A percentile compares a stretch with the other conserved stretches of the same genome.
These are phyloP conservation scores for Leptographium wingfieldii DNA, from an alignment of 2,329 filamentous ascomycete species.

Conservation along the genomic window DNA sequence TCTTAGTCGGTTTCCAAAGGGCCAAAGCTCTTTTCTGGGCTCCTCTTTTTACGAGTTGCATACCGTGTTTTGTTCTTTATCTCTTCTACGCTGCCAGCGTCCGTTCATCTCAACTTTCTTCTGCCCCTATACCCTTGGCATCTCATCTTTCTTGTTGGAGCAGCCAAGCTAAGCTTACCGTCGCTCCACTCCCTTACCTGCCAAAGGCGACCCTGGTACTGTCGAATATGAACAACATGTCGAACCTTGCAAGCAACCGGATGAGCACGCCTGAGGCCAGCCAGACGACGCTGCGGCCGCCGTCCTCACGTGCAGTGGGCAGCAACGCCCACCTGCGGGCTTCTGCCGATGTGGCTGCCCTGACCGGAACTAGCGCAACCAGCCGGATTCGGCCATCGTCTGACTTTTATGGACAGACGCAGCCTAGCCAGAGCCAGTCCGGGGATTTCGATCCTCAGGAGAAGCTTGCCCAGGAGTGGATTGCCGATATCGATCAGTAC, in stretches of 20 bases:
- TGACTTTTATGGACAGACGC: constrained; percentile 77
- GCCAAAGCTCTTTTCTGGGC: background rate
- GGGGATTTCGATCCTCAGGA: constrained; percentile 73
- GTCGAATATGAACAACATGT: constrained; percentile 43
- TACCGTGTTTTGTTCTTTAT: constrained; percentile 1
- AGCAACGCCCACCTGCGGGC: constrained; percentile 74
- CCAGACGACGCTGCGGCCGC: constrained; percentile 70
- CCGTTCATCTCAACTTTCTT: background rate
- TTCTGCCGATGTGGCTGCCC: constrained; percentile 89
- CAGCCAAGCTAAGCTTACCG: background rate
- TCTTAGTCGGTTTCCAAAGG: constrained; percentile 3
- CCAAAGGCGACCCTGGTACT: background rate
- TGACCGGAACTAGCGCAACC: constrained; percentile 50
- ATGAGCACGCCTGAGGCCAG: constrained; percentile 94
- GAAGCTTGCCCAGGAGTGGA: constrained; percentile 94
- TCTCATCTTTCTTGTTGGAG: background rate
- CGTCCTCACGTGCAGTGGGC: constrained; percentile 63
- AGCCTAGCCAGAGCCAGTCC: constrained; percentile 54
- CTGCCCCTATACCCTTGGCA: background rate
- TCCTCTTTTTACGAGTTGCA: background rate
- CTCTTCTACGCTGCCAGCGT: constrained; percentile 4
- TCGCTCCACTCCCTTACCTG: constrained; percentile 2
- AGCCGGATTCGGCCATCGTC: constrained; percentile 86
- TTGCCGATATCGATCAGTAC: constrained; percentile 96
- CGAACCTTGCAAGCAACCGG: constrained; percentile 67